Evolutionary conservation across 768 basidiomycete genomes (phyloP).

Genomic region (Hericium rajendrae): DNA sequence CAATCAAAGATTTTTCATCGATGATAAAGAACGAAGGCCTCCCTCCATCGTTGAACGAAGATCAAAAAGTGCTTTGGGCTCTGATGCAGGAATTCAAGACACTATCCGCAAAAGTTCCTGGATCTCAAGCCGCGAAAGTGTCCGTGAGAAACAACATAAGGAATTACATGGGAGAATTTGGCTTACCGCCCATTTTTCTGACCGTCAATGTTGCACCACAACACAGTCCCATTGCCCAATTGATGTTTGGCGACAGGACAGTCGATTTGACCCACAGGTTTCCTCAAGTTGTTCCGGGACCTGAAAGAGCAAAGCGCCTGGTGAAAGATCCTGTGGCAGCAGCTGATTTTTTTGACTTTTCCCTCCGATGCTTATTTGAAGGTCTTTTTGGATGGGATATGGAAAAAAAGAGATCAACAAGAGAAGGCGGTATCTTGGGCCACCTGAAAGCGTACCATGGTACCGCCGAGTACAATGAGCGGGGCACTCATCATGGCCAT

Average conservation of each 20-base stretch:
- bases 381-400: too few relatives aligned
- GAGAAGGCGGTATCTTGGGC: too few relatives aligned
- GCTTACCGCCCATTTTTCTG: conserved; percentile 20
- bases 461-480: too few relatives aligned
- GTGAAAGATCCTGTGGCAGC: conserved; percentile 27
- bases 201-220: conserved; percentile 17
- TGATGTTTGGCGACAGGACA: conserved; percentile 15
- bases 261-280: conserved; percentile 12
- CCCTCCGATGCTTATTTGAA: too few relatives aligned
- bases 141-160: conserved; percentile 17
- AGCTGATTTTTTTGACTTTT: conserved; percentile 5
- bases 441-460: too few relatives aligned
- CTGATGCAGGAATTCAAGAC: conserved; percentile 22
- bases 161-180: conserved; percentile 21
- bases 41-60: conserved; percentile 2
- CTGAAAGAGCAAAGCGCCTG: conserved; percentile 14
- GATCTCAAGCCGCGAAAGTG: conserved; percentile 22
- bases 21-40: conserved; percentile 8
- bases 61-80: conserved; percentile 13
- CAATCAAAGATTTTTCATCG: not conserved
- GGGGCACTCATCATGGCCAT: too few relatives aligned
- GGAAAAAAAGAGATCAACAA: too few relatives aligned
- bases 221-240: conserved; percentile 23
- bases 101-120: conserved; percentile 23
- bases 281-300: conserved; percentile 13